phyloP scores from a whole-genome alignment of 306 rosid species.

The Dryas drummondii region DNA sequence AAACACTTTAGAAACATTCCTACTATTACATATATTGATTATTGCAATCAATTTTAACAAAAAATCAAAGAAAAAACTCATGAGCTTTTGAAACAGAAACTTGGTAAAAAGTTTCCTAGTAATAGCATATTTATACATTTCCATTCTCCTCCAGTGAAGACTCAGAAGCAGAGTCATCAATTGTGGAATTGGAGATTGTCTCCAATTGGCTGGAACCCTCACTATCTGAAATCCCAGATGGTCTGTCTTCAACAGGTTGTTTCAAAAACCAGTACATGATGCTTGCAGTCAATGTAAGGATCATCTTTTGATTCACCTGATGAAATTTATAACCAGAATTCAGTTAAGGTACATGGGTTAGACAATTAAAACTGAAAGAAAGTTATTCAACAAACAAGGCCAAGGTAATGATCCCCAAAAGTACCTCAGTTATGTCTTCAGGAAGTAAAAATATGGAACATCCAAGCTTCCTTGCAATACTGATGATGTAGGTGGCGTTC shows the following conservation, averaged over 20 bases:
- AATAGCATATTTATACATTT: constrained; percentile 44
- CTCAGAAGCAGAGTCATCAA: constrained; percentile 90
- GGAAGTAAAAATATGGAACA: constrained; percentile 96
- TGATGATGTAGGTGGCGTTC: constrained; percentile 95
- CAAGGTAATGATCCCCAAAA: constrained; percentile 11
- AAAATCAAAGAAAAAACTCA: constrained; percentile 13
- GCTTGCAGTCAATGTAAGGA: constrained; percentile 93
- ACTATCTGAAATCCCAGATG: constrained; percentile 59
- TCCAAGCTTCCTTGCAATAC: constrained; percentile 97
- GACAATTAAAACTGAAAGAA: constrained; percentile 1
- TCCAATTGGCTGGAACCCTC: constrained; percentile 80
- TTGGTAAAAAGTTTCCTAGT: constrained; percentile 25
- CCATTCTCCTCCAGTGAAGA: constrained; percentile 76
- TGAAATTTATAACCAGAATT: not conserved
- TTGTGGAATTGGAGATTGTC: constrained; percentile 70
- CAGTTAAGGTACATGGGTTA: not conserved
- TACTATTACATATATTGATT: constrained; percentile 41
- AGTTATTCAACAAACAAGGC: not conserved
- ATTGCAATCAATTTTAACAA: constrained; percentile 42
- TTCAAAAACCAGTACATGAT: constrained; percentile 92
- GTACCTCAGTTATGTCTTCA: constrained; percentile 95
- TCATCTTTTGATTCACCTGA: constrained; percentile 98
- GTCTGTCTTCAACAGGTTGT: constrained; percentile 66
- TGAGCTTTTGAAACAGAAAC: constrained; percentile 23
- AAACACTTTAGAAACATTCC: constrained; percentile 19